Base-by-base conservation (phyloP, 1,284 basidiomycete species). In the Malassezia psittaci region DNA sequence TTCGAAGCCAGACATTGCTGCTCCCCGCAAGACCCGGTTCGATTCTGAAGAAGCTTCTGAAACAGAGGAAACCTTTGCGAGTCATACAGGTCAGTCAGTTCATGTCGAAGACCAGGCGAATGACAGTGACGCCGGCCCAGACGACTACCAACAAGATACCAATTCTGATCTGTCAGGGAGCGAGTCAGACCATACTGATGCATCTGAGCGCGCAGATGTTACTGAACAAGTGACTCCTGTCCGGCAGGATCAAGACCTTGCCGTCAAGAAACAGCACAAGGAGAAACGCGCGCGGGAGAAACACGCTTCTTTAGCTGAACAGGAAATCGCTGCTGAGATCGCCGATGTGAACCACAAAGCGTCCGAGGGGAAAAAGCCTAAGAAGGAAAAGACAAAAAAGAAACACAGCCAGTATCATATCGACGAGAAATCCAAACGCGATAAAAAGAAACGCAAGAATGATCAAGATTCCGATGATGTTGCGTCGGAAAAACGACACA, bases 1-100 rank as follows among this genome's bases (percentile, higher is more conserved):
- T 19, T 24, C 13, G 15, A 5, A 54, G n/a, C 29, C 40, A 18
- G 40, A 18, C 40, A 24, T 18, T 24, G 40, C 40, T 45, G 11
- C 45, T n/a, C 52, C 53, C 18, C 48, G 57, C 42, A 54, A 52
- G 57, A 49, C 51, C 10, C 51, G 52, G 33, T 43, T 18, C 2
- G 56, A 58, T 32, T 44, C 39, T 19, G 40, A 41, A 12, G 13
- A 8, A 13, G 48, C 15, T 15, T 29, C 51, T 15, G 54, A 56
- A 19, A 41, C 16, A 2, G 48, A 38, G 15, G n/a, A 34, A 21
- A 13, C 24, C 18, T 11, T 7, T 9, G 39, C 39, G 33, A 7
- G 21, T 13, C 21, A 42, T 24, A 29, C 24, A 29, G 24, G 7
- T 7, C 32, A 42, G 15, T 16, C 16, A 16, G 10, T 48, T 19